Conservation (phyloP, 1,139 yeast genomes). For the Suhomyces maxii region DNA sequence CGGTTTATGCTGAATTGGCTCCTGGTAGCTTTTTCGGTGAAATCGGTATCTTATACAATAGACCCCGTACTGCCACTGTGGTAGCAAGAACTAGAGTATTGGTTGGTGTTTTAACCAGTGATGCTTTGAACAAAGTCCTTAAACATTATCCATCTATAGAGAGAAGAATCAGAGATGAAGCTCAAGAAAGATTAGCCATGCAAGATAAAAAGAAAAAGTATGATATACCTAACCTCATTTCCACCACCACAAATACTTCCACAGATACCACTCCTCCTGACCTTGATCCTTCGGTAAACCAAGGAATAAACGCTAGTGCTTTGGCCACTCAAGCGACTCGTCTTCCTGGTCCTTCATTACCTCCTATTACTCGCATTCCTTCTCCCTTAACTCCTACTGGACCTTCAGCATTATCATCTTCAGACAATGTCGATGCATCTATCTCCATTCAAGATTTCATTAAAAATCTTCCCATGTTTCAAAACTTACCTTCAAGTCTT, state of each 20-base stretch:
- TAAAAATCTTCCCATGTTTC: conserved; percentile 58
- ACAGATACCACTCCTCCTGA: not conserved
- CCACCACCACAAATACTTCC: conserved; percentile 3
- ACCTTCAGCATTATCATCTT: conserved; percentile 9
- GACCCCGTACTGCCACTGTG: conserved; percentile 79
- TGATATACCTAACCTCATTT: conserved; percentile 14
- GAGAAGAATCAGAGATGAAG: conserved; percentile 70
- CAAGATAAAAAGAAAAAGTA: conserved; percentile 56
- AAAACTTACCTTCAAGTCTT: conserved; percentile 54
- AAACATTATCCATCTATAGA: conserved; percentile 66
- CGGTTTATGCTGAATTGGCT: conserved; percentile 65
- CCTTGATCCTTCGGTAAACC: not conserved
- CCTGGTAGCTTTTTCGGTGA: conserved; percentile 78
- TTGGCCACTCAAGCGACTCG: conserved; percentile 17
- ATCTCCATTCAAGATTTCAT: conserved; percentile 58
- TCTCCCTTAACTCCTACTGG: conserved; percentile 8
- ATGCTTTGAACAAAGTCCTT: conserved; percentile 57
- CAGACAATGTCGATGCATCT: conserved; percentile 48
- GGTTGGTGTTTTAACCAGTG: conserved; percentile 66
- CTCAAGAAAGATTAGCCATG: conserved; percentile 72
- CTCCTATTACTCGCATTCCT: conserved; percentile 13
- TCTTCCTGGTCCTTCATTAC: conserved; percentile 19
- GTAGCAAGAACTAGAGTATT: conserved; percentile 68
- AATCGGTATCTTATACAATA: conserved; percentile 69
- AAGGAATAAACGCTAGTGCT: conserved; percentile 17